Conservation (phyloP, 371 early-diverging fungal species). For the Modicella reniformis region DNA sequence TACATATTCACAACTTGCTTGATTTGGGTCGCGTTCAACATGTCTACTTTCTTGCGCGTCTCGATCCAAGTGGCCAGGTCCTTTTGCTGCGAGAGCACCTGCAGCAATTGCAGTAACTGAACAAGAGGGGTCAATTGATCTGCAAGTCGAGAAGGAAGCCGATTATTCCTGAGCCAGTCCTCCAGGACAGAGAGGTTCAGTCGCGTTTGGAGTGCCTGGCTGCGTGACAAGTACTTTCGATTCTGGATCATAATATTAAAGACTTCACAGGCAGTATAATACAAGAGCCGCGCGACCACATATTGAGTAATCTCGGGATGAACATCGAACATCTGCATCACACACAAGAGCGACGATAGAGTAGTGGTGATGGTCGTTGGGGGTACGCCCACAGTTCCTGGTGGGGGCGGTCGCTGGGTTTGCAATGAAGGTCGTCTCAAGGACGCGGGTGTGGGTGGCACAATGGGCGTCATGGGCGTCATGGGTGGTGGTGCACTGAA, state of each 20-base stretch:
- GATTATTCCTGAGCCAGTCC: constrained; percentile 83
- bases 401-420: constrained; percentile 19
- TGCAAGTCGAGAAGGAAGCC: constrained; percentile 57
- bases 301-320: constrained; percentile 80
- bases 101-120: constrained; percentile 85
- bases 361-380: constrained; percentile 74
- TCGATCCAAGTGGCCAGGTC: constrained; percentile 78
- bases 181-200: constrained; percentile 83
- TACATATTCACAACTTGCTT: constrained; percentile 78
- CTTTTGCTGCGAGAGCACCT: constrained; percentile 76
- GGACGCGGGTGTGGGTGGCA: too few relatives aligned
- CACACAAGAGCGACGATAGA: constrained; percentile 67
- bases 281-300: constrained; percentile 76
- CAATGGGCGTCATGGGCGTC: constrained; percentile 1
- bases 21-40: constrained; percentile 78
- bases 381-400: constrained; percentile 39
- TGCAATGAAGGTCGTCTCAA: constrained; percentile 28
- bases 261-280: constrained; percentile 77
- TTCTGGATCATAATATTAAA: constrained; percentile 85
- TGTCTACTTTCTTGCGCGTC: constrained; percentile 71
- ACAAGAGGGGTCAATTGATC: constrained; percentile 71
- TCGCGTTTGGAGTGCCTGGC: constrained; percentile 84
- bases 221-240: constrained; percentile 79
- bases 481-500: constrained; percentile 15
- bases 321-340: constrained; percentile 69